Evolutionary conservation across 768 basidiomycete genomes (phyloP).

Genomic region (Asterophora parasitica): DNA sequence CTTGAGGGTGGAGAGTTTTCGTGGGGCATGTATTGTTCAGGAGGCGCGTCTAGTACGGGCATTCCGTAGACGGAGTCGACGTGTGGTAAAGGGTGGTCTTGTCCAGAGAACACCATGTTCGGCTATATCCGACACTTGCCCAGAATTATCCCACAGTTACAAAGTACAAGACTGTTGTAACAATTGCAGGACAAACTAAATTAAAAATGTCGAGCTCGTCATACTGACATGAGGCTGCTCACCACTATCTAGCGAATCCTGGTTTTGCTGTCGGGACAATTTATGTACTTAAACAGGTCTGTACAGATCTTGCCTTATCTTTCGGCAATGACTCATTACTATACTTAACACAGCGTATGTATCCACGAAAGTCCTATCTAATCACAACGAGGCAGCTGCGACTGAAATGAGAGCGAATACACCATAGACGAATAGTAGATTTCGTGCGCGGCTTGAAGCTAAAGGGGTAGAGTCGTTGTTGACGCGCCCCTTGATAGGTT

Average conservation of each 20-base stretch:
- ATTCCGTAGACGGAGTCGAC: constrained; percentile 7
- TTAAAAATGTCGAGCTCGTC: too few relatives aligned
- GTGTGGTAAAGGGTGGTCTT: constrained; percentile 11
- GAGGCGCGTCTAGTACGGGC: constrained; percentile 14
- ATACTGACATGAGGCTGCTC: too few relatives aligned
- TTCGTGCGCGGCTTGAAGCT: neutral
- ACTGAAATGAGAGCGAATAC: neutral
- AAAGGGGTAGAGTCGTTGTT: constrained; percentile 14
- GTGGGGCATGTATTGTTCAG: constrained; percentile 10
- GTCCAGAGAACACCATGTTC: constrained; percentile 22
- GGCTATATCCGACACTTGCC: constrained; percentile 31
- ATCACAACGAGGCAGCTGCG: too few relatives aligned
- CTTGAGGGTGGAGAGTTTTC: constrained; percentile 30
- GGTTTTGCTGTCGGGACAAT: too few relatives aligned
- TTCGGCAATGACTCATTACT: too few relatives aligned
- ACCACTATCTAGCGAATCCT: too few relatives aligned
- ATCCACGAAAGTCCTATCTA: too few relatives aligned
- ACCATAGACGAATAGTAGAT: neutral
- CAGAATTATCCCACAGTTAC: constrained; percentile 2
- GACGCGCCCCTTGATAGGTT: constrained; percentile 36
- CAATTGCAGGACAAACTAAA: too few relatives aligned
- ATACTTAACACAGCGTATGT: too few relatives aligned
- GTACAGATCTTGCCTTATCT: too few relatives aligned
- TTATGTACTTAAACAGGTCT: too few relatives aligned
- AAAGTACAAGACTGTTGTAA: neutral